These are phyloP conservation scores for Hypholoma fasciculare DNA, from an alignment of 768 basidiomycete genomes.

Conservation along the genomic window DNA sequence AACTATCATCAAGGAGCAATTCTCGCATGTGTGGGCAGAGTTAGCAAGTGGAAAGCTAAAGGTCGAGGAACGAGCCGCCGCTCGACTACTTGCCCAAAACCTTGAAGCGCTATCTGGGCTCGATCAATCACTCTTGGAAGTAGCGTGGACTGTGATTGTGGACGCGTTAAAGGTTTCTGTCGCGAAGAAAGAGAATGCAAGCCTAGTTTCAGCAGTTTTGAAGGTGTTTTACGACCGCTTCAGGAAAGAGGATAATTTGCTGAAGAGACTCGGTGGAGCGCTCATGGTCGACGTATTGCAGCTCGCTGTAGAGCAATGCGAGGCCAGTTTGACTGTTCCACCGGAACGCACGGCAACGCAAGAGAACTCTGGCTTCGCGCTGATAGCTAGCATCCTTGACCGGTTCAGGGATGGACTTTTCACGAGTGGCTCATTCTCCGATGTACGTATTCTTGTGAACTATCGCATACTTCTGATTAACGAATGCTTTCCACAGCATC, in stretches of 20 bases:
- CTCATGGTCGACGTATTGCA: slow-evolving; percentile 35
- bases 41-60: slow-evolving; percentile 43
- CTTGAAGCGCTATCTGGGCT: slow-evolving; percentile 33
- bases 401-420: slow-evolving; percentile 56
- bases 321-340: slow-evolving; percentile 1
- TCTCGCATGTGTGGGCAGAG: slow-evolving; percentile 49
- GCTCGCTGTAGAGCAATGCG: slow-evolving; percentile 31
- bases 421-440: slow-evolving; percentile 36
- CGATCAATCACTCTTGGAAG: slow-evolving; percentile 44
- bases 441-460: slow-evolving; percentile 36
- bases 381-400: slow-evolving; percentile 46
- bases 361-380: slow-evolving; percentile 13
- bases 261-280: slow-evolving; percentile 23
- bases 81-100: slow-evolving; percentile 42
- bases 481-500: slow-evolving; percentile 28
- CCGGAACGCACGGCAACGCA: slow-evolving; percentile 5
- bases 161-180: slow-evolving; percentile 25
- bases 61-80: slow-evolving; percentile 44
- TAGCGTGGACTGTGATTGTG: slow-evolving; percentile 47
- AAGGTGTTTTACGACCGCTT: slow-evolving; percentile 44
- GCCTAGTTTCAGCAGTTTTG: slow-evolving; percentile 45
- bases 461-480: background rate
- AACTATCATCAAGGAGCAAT: slow-evolving; percentile 44
- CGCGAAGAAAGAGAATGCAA: slow-evolving; percentile 19
- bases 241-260: slow-evolving; percentile 23